A percentile compares a stretch with the other conserved stretches of the same genome.
Evolutionary conservation across 495 filamentous ascomycete genomes (phyloP).

Genomic region (Penicillium samsonianum): DNA sequence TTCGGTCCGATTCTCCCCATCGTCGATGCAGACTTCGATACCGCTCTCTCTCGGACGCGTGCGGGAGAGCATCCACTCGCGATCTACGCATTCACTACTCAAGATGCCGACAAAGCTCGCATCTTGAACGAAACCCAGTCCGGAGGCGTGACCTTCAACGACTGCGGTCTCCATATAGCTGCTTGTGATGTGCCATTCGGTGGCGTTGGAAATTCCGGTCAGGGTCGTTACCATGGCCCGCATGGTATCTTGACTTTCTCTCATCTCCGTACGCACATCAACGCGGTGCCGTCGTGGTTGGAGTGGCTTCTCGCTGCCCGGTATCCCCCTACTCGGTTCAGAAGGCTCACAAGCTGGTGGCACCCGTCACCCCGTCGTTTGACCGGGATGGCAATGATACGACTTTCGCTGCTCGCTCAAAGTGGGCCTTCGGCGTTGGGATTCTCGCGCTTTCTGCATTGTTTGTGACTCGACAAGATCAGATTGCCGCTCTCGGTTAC

Average conservation of each 20-base stretch:
- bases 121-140: conserved; percentile 62
- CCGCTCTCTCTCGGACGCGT: conserved; percentile 69
- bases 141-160: conserved; percentile 75
- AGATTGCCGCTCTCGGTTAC: conserved; percentile 1
- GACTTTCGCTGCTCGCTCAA: conserved; percentile 2
- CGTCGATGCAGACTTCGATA: conserved; percentile 65
- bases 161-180: conserved; percentile 65
- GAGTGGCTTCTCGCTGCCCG: conserved; percentile 65
- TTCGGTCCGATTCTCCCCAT: conserved; percentile 85
- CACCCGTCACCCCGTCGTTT: conserved; percentile 64
- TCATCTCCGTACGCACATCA: conserved; percentile 57
- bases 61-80: conserved; percentile 63
- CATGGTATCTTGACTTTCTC: conserved; percentile 77
- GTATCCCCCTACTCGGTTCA: conserved; percentile 66
- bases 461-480: conserved; percentile 1
- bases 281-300: conserved; percentile 45
- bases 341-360: conserved; percentile 58
- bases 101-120: conserved; percentile 60
- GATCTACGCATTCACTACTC: conserved; percentile 75
- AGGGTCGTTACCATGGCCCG: conserved; percentile 74
- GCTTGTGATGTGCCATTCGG: conserved; percentile 74
- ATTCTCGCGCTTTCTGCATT: conserved; percentile 14
- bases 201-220: conserved; percentile 76
- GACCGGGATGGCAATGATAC: conserved; percentile 61
- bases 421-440: conserved; percentile 22